Percentiles rank a stretch among this genome's conserved stretches.
phyloP scores from a whole-genome alignment of 805 yeast species.

The Myxozyma monticola region DNA sequence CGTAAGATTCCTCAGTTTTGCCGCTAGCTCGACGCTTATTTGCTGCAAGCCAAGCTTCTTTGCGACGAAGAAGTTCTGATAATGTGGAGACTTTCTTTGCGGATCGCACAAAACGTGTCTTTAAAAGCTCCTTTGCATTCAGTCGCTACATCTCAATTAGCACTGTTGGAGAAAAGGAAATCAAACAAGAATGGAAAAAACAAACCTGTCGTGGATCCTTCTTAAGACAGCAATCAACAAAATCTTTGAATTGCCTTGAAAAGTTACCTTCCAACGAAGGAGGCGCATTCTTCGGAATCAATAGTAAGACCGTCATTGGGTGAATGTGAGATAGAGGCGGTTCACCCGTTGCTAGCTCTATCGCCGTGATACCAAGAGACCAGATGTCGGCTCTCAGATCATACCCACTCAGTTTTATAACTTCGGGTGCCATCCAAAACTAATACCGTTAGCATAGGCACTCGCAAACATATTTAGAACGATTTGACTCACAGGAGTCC shows the following conservation, averaged over 20 bases:
- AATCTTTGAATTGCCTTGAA: conserved; percentile 48
- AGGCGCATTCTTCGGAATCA: conserved; percentile 64
- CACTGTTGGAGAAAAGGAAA: too few relatives aligned
- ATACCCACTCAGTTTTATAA: conserved; percentile 70
- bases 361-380: conserved; percentile 92
- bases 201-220: conserved; percentile 54
- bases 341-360: conserved; percentile 76
- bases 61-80: background rate
- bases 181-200: too few relatives aligned
- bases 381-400: conserved; percentile 89
- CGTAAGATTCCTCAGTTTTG: background rate
- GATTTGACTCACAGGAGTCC: conserved; percentile 59
- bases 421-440: conserved; percentile 99
- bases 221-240: conserved; percentile 63
- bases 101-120: conserved; percentile 1
- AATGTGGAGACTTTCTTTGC: conserved; percentile 2
- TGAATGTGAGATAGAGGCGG: conserved; percentile 77
- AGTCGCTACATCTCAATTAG: too few relatives aligned
- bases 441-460: background rate
- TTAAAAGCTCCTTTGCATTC: conserved; percentile 8
- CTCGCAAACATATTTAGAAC: too few relatives aligned
- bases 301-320: conserved; percentile 74
- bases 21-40: conserved; percentile 1
- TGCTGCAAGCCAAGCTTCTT: background rate
- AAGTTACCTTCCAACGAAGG: conserved; percentile 54